Percentiles rank a stretch among this genome's conserved stretches.
Conservation (phyloP, 1,139 yeast genomes). For the Protomyces macrosporus region DNA sequence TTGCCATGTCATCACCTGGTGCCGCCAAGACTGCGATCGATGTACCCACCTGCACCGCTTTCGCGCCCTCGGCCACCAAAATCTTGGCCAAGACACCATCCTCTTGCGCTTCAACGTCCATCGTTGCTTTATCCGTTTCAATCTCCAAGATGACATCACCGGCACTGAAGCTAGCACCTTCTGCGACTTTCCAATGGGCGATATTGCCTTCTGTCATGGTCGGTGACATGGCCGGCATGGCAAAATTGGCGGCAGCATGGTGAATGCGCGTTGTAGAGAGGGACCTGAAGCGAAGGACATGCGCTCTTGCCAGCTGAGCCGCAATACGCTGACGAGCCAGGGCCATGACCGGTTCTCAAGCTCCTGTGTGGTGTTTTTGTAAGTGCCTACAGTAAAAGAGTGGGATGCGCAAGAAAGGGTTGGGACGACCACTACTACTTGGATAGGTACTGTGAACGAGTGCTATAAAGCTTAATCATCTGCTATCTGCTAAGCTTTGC, state of each 20-base stretch:
- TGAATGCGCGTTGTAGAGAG: not conserved
- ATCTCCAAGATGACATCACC: conserved; percentile 95
- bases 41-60: conserved; percentile 76
- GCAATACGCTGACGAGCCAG: not conserved
- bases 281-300: not conserved
- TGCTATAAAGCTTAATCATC: too few species aligned
- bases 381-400: not conserved
- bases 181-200: conserved; percentile 83
- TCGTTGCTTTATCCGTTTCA: conserved; percentile 96
- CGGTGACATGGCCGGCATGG: conserved; percentile 98
- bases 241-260: conserved; percentile 49
- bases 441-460: too few species aligned
- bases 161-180: conserved; percentile 68
- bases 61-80: conserved; percentile 59
- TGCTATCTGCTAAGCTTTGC: too few species aligned
- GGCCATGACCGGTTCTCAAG: not conserved
- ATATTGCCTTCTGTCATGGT: conserved; percentile 98
- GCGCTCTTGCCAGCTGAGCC: not conserved
- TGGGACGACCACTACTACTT: too few species aligned
- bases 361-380: not conserved
- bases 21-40: conserved; percentile 88
- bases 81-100: conserved; percentile 87
- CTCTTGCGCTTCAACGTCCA: conserved; percentile 98
- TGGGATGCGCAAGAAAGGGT: not conserved
- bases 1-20: conserved; percentile 69